These are phyloP conservation scores for Boletus coccyginus DNA, from an alignment of 768 basidiomycete species.

Conservation along the genomic window DNA sequence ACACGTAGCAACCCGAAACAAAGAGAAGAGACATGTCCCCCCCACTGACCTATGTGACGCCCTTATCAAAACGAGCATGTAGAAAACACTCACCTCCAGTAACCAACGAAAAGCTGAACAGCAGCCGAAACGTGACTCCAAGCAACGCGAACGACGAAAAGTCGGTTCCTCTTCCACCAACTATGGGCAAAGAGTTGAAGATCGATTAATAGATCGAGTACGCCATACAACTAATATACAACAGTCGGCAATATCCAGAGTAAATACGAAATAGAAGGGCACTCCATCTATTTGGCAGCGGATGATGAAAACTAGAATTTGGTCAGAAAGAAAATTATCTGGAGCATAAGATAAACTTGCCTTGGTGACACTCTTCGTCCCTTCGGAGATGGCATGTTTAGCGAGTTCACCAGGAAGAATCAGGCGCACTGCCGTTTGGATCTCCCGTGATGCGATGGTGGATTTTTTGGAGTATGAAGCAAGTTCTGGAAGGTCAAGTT, in stretches of 20 bases:
- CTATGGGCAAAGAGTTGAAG: background rate
- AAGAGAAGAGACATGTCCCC: no score
- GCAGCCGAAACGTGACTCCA: no score
- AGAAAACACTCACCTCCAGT: no score
- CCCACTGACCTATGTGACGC: no score
- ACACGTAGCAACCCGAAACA: no score
- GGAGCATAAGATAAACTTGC: slow-evolving; percentile 16
- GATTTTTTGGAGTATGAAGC: slow-evolving; percentile 99
- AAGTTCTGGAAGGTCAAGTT: slow-evolving; percentile 56
- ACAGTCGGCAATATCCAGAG: slow-evolving; percentile 14
- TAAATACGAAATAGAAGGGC: slow-evolving; percentile 16
- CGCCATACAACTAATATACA: slow-evolving; percentile 34
- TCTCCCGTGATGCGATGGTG: slow-evolving; percentile 97
- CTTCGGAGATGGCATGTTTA: slow-evolving; percentile 98
- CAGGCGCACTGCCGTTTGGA: slow-evolving; percentile 92
- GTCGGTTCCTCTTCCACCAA: background rate
- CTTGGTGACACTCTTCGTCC: slow-evolving; percentile 75
- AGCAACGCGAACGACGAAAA: no score
- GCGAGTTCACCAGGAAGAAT: slow-evolving; percentile 97
- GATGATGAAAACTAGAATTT: slow-evolving; percentile 41
- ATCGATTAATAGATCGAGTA: slow-evolving; percentile 31
- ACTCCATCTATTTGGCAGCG: slow-evolving; percentile 37
- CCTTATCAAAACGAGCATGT: no score
- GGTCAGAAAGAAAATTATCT: background rate
- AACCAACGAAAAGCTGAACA: no score